Evolutionary conservation across 345 rosid genomes (phyloP), one percentile per base, ranked within the genome.

Genomic region (Atalantia buxifolia): DNA sequence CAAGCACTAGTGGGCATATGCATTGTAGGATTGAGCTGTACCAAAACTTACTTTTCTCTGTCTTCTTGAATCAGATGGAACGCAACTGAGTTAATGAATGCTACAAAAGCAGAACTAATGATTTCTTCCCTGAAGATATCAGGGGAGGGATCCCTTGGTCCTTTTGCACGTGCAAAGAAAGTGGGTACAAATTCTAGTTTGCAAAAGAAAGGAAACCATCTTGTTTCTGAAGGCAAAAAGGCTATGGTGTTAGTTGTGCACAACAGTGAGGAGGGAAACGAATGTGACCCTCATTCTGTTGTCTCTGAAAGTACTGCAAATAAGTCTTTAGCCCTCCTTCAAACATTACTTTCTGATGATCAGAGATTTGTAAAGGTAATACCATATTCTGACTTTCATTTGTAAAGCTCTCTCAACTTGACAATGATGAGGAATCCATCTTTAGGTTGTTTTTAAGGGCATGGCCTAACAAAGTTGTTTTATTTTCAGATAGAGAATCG

Each of bases 401-500:
- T 42, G 74, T 77, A 42, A 73, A 74, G 24, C 64, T 67, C 40
- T 63, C 38, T 72, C 38, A 72, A 30, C 25, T 68, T 35, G 50
- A 14, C n/a, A 53, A 59, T 61, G 31, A 19, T 71, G 61, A 21
- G 22, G 64, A 59, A 33, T 73, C 22, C 3, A 3, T 36, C 65
- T n/a, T 72, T 62, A 3, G 21, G 16, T 25, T 6, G 42, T 19
- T 27, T 19, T 40, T 6, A 18, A 14, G 28, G 28, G 21, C 59
- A 25, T 28, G 60, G 60, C 28, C 45, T 68, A 61, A 66, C 30
- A 30, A 65, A 25, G 31, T 35, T 73, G 45, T 22, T 10, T 66
- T 77, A 31, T 12, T 76, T 75, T 81, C 93, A 95, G 98, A 88
- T 79, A 48, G 93, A 89, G 80, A 89, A 90, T 74, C 93, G 94